A percentile compares a stretch with the other conserved stretches of the same genome.
Conservation (phyloP, 306 rosid genomes). For the Cucumis cinereus region DNA sequence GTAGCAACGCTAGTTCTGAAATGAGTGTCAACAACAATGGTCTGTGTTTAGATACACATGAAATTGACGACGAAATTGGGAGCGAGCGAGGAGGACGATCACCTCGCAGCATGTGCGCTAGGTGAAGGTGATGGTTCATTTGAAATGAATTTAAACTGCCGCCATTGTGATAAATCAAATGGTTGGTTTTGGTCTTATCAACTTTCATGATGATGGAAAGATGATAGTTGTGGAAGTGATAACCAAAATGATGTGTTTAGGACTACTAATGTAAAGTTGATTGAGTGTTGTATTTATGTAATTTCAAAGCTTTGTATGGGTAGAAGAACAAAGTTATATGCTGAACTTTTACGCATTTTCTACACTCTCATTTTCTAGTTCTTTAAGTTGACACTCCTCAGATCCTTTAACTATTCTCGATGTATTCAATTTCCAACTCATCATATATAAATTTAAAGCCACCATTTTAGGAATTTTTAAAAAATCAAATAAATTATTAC, state of each 20-base stretch:
- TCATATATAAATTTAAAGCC: too few species aligned
- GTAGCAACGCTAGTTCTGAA: conserved; percentile 95
- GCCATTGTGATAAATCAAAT: background rate
- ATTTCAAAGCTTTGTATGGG: conserved; percentile 26
- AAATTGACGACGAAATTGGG: conserved; percentile 64
- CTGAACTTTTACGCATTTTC: conserved; percentile 29
- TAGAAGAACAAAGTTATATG: conserved; percentile 29
- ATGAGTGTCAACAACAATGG: conserved; percentile 89
- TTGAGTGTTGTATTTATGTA: conserved; percentile 28
- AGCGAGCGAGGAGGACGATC: conserved; percentile 69
- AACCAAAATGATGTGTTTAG: conserved; percentile 33
- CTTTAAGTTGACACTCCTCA: background rate
- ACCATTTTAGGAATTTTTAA: too few species aligned
- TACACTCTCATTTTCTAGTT: conserved; percentile 5
- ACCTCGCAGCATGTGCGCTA: conserved; percentile 48
- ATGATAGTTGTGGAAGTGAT: conserved; percentile 20
- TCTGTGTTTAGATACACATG: conserved; percentile 54
- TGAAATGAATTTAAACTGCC: background rate
- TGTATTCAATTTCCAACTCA: background rate
- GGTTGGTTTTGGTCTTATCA: conserved; percentile 14
- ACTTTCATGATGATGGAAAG: conserved; percentile 15
- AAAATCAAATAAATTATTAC: too few species aligned
- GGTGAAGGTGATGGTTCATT: conserved; percentile 28
- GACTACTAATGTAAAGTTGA: conserved; percentile 39
- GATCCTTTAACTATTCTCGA: background rate